Evolutionary conservation across 2,329 filamentous ascomycete species (phyloP).

Genomic region (Aspergillus udagawae): DNA sequence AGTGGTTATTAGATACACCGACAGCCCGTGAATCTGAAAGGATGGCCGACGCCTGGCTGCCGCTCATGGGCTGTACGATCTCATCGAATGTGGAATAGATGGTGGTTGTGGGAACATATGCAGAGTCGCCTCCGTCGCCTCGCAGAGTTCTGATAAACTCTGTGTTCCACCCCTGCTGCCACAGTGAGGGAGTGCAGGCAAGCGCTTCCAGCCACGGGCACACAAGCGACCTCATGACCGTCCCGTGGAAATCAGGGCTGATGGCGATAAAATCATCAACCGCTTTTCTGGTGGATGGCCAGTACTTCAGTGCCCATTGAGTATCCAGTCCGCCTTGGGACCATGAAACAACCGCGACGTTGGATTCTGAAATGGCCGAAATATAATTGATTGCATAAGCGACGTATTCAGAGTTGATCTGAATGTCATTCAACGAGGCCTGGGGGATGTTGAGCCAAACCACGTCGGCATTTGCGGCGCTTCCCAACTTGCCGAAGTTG

Average conservation of each 20-base stretch:
- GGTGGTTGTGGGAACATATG: constrained; percentile 54
- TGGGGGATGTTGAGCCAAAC: constrained; percentile 56
- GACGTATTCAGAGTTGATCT: constrained; percentile 52
- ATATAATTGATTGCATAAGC: constrained; percentile 59
- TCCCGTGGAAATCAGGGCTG: constrained; percentile 52
- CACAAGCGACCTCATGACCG: constrained; percentile 34
- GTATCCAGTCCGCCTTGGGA: constrained; percentile 53
- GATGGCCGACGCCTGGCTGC: constrained; percentile 45
- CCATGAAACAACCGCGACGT: constrained; percentile 49
- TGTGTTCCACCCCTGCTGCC: constrained; percentile 37
- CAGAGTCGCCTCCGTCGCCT: constrained; percentile 45
- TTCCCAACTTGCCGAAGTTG: constrained; percentile 50
- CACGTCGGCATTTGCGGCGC: constrained; percentile 44
- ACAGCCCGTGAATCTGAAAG: constrained; percentile 38
- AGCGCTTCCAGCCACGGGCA: constrained; percentile 19
- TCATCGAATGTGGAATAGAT: constrained; percentile 51
- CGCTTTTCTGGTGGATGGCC: constrained; percentile 46
- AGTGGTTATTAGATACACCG: constrained; percentile 49
- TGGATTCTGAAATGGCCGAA: constrained; percentile 35
- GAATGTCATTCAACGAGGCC: constrained; percentile 46
- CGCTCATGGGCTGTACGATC: constrained; percentile 50
- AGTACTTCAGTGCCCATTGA: constrained; percentile 59
- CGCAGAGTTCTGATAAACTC: constrained; percentile 33
- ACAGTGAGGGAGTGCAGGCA: constrained; percentile 38
- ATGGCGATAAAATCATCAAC: constrained; percentile 52